Base-by-base conservation (phyloP, 306 rosid genomes). In the Macrotyloma uniflorum region DNA sequence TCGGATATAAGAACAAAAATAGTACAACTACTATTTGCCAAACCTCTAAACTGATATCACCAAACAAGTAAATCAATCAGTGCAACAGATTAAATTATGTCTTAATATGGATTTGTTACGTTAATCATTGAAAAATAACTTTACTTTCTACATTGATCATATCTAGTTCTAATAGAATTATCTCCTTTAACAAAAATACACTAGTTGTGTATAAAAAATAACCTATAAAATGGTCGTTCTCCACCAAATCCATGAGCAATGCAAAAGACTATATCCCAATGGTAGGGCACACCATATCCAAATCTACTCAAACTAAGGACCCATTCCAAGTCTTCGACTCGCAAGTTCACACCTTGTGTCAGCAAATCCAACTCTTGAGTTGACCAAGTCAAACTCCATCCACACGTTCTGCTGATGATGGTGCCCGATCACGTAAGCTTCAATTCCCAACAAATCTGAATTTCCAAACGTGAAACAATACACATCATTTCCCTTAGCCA, bases 331-430 rank as follows among this genome's bases (percentile, higher is more conserved):
- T n/a, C 85, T 82, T 84, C 86, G 88, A 86, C 93, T 78, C 0
- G 92, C 97, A 5, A 88, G 89, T 5, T 91, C 91, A 67, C 98
- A 93, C 61, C 80, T 86, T 3, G 90, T 82, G 36, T 85, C 85
- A 3, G 88, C 93, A 59, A 93, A 88, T 54, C 98, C 97, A 43
- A 93, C 86, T 70, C 98, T 86, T 3, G 92, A 88, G 42, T 85
- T 91, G 42, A 33, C 92, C 78, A 91, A 45, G 72, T 93, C 98
- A 63, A 91, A 93, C 76, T 93, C 98, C 93, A 91, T 87, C 98
- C 98, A 93, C 87, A 93, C 79, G 70, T 93, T 91, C 50, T 90
- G 97, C 74, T 93, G 98, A 46, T 93, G 98, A 77, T 93, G 86
- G 49, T 93, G 91, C 0, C 97, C 98, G 70, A 93, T 90, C 65